These are phyloP conservation scores for Oldenlandia corymbosa DNA, from an alignment of 257 asterid species.

Conservation along the genomic window DNA sequence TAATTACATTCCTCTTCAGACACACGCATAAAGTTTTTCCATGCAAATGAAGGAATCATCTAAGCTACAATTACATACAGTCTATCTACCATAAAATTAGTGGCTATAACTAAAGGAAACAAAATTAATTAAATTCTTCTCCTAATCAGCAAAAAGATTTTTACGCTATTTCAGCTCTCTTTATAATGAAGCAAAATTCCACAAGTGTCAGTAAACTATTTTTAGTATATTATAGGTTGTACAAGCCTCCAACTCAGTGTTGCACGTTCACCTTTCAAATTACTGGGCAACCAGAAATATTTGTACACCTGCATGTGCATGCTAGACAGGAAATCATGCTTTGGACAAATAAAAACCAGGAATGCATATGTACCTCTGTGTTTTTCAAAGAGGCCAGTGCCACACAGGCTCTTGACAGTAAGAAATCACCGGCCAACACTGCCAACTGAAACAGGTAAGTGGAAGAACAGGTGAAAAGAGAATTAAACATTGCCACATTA, in stretches of 20 bases:
- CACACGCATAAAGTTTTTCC: background rate
- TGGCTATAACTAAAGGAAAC: too few species aligned
- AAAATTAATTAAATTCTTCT: background rate
- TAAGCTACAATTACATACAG: background rate
- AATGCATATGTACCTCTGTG: conserved; percentile 58
- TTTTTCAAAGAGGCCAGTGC: conserved; percentile 94
- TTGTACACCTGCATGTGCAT: background rate
- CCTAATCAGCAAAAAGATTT: background rate
- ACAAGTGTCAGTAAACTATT: background rate
- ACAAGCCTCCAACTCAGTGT: background rate
- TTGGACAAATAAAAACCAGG: background rate
- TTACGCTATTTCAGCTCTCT: background rate
- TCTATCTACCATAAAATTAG: too few species aligned
- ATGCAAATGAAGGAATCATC: background rate
- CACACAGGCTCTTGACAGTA: conserved; percentile 89
- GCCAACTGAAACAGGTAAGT: conserved; percentile 57
- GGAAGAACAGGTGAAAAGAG: conserved; percentile 13
- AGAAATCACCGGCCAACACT: conserved; percentile 92
- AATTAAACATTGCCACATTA: conserved; percentile 2
- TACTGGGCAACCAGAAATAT: background rate
- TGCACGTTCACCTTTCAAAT: background rate
- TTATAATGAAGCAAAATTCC: background rate
- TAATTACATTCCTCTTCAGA: background rate
- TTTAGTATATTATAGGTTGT: background rate
- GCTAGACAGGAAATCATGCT: background rate